Base-by-base conservation (phyloP, 2,329 filamentous ascomycete genomes). In the Claviceps spartinae region DNA sequence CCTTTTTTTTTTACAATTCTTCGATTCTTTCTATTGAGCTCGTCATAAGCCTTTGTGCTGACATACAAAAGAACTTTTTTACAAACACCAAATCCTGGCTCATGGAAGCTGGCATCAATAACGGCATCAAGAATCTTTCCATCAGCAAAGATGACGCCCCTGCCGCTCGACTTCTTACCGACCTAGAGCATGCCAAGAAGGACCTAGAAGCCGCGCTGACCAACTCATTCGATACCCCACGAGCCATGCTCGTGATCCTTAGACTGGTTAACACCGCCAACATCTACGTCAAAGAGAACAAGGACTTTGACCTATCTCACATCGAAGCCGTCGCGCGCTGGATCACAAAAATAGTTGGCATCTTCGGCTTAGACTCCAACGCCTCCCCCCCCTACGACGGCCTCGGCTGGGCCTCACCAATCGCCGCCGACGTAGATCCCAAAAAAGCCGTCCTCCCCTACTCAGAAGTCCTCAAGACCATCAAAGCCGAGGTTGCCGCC, bases 211-310 rank as follows among this genome's bases (percentile, higher is more conserved):
- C 66, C 1, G 84, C 85, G 1, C 74, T 96, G 16, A 76, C 77
- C 59, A 88, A 95, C 68, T 95, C 89, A 0, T 95, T 96, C 65
- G 85, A 96, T 67, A 96, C 90, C 0, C 82, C 86, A 1, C 72
- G 74, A 49, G 88, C 83, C 5, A 88, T 96, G 85, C 77, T 79
- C 48, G 71, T 81, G n/a, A 83, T 96, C 47, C 80, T 82, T 2
- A 81, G 87, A 52, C 71, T 96, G 24, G 83, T 96, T 55, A 85
- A 82, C 47, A 80, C 85, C 43, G 85, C 85, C 62, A 95, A 95
- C 67, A 71, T 76, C 50, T 71, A 75, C 58, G 68, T 79, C 50
- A 72, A 67, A 54, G 67, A 71, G 14, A 69, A 73, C 57, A 73
- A 73, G 54, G 66, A 70, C 5, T 59, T 68, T 37, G 72, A 78